These are phyloP conservation scores for Coriolopsis trogii DNA, from an alignment of 1,284 basidiomycete genomes.

Conservation along the genomic window DNA sequence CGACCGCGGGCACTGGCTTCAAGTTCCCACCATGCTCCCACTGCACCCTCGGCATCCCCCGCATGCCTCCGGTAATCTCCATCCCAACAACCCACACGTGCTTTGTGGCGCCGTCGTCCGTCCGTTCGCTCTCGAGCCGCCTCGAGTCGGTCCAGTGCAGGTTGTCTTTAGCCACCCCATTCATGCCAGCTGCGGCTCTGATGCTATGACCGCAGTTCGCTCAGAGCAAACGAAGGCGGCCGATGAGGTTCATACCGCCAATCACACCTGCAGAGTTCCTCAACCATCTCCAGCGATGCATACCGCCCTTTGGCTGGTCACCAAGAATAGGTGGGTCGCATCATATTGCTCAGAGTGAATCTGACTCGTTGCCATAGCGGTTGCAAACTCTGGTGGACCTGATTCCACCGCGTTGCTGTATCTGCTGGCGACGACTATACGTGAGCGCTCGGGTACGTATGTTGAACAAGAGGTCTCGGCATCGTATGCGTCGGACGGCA, in stretches of 20 bases:
- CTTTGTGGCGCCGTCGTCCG: no score
- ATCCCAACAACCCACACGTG: slow-evolving; percentile 7
- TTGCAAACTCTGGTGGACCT: slow-evolving; percentile 79
- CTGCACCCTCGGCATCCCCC: neutral
- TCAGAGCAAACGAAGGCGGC: neutral
- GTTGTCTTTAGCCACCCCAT: no score
- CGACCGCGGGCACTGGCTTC: no score
- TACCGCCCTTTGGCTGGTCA: slow-evolving; percentile 34
- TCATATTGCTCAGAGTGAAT: neutral
- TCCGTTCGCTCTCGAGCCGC: no score
- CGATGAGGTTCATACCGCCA: slow-evolving; percentile 16
- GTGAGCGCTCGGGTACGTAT: neutral
- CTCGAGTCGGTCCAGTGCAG: no score
- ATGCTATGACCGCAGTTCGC: slow-evolving; percentile 9
- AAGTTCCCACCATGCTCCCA: slow-evolving; percentile 4
- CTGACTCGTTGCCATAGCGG: slow-evolving; percentile 42
- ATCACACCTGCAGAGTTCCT: slow-evolving; percentile 33
- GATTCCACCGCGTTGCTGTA: slow-evolving; percentile 79
- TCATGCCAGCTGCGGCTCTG: slow-evolving; percentile 6
- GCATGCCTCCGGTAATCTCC: neutral
- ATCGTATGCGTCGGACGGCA: no score
- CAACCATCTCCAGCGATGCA: slow-evolving; percentile 33
- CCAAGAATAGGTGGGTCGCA: slow-evolving; percentile 20
- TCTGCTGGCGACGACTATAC: slow-evolving; percentile 44
- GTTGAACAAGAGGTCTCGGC: no score